Base-by-base conservation (phyloP, 192 early-diverging fungal genomes). In the Geranomyces michiganensis region DNA sequence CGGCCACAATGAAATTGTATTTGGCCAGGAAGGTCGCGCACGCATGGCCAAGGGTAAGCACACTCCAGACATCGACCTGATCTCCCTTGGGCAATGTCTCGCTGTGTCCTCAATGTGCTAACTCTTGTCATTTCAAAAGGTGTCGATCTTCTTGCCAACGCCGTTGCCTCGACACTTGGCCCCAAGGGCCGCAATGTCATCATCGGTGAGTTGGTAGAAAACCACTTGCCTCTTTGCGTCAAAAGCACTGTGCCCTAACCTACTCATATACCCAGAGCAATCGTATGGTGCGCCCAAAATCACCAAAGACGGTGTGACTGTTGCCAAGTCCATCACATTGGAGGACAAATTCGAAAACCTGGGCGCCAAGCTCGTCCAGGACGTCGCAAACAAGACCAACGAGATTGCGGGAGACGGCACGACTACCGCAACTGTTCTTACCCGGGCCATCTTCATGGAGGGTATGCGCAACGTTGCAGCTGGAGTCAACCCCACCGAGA, bases 381-480 rank as follows among this genome's bases (percentile, higher is more conserved):
- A 99, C 84, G 98, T 99, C 60, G 98, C 98, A 60, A 97, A 96
- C 90, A 99, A 99, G 90, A 96, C 98, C 67, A 99, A 99, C 84
- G 98, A 99, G 85, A 83, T 90, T 73, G 98, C 98, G 67, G 98
- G 98, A 75, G 98, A 99, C 82, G 98, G 98, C 65, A 99, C 98
- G 55, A 99, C 98, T 58, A 99, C 98, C 26, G 96, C 96, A 32
- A 99, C 98, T 33, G 95, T 99, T 21, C 87, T 99, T 43, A 92
- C 98, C 60, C 93, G 96, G 71, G 98, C 94, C 66, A 99, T 99
- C 84, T 99, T 99, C 82, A 88, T 90, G 73, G 96, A 99, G 86
- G 98, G 98, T 74, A 89, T 99, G 71, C 97, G 97, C 91, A 98
- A 94, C 77, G 96, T 99, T 53, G 95, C 96, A 43, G 96, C 96